Base-by-base conservation (phyloP, 495 filamentous ascomycete species). In the Entonaema liquescens region DNA sequence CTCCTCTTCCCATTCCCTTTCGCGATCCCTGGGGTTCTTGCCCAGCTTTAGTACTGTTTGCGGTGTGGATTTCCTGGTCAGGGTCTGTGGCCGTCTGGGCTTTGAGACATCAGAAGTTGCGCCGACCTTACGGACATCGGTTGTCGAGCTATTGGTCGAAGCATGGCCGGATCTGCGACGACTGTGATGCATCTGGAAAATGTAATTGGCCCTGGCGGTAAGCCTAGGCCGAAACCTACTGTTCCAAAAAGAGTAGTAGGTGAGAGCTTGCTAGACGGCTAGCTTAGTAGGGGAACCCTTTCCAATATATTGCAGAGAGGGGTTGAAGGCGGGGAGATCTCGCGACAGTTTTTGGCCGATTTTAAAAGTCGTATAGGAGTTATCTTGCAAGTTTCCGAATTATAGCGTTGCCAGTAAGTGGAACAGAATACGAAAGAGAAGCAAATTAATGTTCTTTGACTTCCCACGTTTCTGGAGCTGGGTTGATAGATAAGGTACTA, bases 121-220 rank as follows among this genome's bases (percentile, higher is more conserved):
- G 42, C 75, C 75, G 17, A 76, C 76, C 63, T 83, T 85, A 36
- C 83, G 81, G 17, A 83, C 82, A 65, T 85, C 83, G 25, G 82
- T 84, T 70, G 79, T 80, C 44, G 83, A 84, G 44, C 81, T 77
- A 71, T 83, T 83, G 68, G 79, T 80, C 64, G 82, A 81, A 72
- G 59, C 74, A 75, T 83, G 82, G 23, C 83, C 83, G 63, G 82
- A 84, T 75, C 77, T 83, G 70, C 83, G 79, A 69, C 83, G 82
- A 63, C 77, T 78, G 72, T 84, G 83, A 75, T 84, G 82, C 83
- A 85, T 85, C 72, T 67, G 36, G 52, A 59, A 42, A 60, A 17
- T 70, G 49, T 62, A 53, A 72, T 67, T 68, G 65, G 68, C 58
- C 68, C 59, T 57, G 56, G 67, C 31, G 38, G 44, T 47, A 58